Percentiles rank a stretch among this genome's conserved stretches.
Evolutionary conservation across 2,329 filamentous ascomycete species (phyloP).

Genomic region (Colletotrichum shisoi): DNA sequence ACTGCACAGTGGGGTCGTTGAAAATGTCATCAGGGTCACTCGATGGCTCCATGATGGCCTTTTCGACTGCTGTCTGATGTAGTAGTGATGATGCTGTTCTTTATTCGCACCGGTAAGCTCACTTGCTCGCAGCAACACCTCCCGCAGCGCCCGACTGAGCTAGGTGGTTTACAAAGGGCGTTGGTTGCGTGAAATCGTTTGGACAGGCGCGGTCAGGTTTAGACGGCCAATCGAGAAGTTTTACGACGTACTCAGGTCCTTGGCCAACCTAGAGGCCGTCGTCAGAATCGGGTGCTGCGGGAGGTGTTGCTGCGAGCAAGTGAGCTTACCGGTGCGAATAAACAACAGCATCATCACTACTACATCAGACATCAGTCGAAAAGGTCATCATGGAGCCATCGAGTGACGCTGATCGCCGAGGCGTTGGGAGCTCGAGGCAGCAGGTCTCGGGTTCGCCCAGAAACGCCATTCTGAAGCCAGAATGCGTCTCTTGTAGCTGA

Average conservation of each 20-base stretch:
- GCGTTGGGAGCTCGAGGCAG: not conserved
- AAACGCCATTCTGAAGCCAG: no score
- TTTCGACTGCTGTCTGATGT: no score
- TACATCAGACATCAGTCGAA: constrained; percentile 27
- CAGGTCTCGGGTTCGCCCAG: not conserved
- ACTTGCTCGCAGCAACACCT: no score
- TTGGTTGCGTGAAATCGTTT: constrained; percentile 36
- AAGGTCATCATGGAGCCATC: not conserved
- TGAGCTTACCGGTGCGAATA: constrained; percentile 31
- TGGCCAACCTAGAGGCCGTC: constrained; percentile 35
- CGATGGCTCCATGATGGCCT: no score
- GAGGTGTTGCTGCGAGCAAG: not conserved
- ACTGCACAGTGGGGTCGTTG: constrained; percentile 26
- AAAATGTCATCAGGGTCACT: no score
- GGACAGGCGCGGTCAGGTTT: constrained; percentile 34
- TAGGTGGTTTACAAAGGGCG: constrained; percentile 30
- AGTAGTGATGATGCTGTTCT: no score
- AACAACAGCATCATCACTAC: constrained; percentile 17
- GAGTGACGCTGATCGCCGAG: not conserved
- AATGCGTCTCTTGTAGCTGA: not conserved
- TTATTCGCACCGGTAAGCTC: no score
- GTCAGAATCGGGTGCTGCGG: constrained; percentile 21
- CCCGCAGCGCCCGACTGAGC: no score
- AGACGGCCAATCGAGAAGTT: constrained; percentile 41
- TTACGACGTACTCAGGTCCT: constrained; percentile 42